Base-by-base conservation (phyloP, 352 stramenopile species). In the Aphanomyces euteiches region DNA sequence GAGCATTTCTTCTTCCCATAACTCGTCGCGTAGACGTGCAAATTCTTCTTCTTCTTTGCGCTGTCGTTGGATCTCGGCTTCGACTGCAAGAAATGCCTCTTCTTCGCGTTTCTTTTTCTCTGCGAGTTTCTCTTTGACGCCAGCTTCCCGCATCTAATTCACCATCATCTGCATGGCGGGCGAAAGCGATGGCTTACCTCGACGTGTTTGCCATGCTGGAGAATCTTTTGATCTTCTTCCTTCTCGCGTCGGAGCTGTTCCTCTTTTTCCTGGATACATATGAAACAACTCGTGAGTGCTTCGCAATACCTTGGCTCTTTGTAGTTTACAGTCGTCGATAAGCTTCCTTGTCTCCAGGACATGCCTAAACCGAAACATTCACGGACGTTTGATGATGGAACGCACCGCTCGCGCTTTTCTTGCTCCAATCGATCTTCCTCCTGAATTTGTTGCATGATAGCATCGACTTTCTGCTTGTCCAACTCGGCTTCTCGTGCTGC, bases 1-100 rank as follows among this genome's bases (percentile, higher is more conserved):
- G 38, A 88, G 78, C 45, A 96, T 73, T 67, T 98, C 92, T 72
- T 98, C 90, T 66, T 96, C 90, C 90, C 90, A 98, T n/a, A 97
- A 77, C 66, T 97, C 82, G 74, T 96, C 87, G 38, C 90, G 89
- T 28, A 97, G 77, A 19, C 72, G 77, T 69, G 94, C 83, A 75
- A 95, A 90, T 72, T 97, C 90, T 69, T 96, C 79, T n/a, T 96
- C 90, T 37, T 89, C 79, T 48, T 88, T 77, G 65, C 76, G 82
- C 74, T 93, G 87, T 37, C 81, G 79, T 61, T 90, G 78, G 68
- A 95, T 96, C 74, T 97, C 87, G 47, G 84, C 80, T 65, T 96
- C 87, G 21, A 97, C 85, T 3, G 80, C 79, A 10, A 79, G 73
- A 74, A 93, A 96, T 74, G 79, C 76, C 53, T 80, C 77, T 47